Evolutionary conservation across 169 alveolate genomes (phyloP).

Genomic region (Plasmodium coatneyi): DNA sequence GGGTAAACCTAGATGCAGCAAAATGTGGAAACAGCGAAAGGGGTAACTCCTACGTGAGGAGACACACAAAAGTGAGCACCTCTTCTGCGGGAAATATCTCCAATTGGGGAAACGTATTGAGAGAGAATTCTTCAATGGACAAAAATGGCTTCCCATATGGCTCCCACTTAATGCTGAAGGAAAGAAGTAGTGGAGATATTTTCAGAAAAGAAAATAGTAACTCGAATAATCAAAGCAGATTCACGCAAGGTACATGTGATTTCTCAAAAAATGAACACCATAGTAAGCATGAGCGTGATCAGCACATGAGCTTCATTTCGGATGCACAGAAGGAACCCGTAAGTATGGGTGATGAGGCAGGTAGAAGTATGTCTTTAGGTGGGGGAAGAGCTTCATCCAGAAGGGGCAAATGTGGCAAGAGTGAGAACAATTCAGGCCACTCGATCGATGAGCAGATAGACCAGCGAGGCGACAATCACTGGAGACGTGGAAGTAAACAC

Average conservation of each 20-base stretch:
- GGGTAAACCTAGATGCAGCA: not conserved
- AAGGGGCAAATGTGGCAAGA: not conserved
- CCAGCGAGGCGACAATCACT: not conserved
- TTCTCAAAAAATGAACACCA: not conserved
- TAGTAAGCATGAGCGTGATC: not conserved
- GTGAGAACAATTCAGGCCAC: not conserved
- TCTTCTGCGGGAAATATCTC: not conserved
- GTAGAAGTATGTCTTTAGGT: not conserved
- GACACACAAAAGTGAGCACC: not conserved
- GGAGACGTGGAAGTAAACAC: not conserved
- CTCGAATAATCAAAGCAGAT: not conserved
- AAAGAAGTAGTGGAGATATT: not conserved
- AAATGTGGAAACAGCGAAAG: not conserved
- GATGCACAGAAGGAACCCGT: not conserved
- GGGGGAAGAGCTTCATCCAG: not conserved
- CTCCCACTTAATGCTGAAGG: not conserved
- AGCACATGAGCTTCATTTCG: not conserved
- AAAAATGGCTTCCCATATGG: not conserved
- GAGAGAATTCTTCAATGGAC: not conserved
- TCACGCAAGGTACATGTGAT: not conserved
- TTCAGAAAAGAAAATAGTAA: not conserved
- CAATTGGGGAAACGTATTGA: not conserved
- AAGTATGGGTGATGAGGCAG: not conserved
- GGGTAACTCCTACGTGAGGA: not conserved
- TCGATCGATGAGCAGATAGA: not conserved